Conservation (phyloP, 2,329 filamentous ascomycete genomes). For the Aspergillus persii region DNA sequence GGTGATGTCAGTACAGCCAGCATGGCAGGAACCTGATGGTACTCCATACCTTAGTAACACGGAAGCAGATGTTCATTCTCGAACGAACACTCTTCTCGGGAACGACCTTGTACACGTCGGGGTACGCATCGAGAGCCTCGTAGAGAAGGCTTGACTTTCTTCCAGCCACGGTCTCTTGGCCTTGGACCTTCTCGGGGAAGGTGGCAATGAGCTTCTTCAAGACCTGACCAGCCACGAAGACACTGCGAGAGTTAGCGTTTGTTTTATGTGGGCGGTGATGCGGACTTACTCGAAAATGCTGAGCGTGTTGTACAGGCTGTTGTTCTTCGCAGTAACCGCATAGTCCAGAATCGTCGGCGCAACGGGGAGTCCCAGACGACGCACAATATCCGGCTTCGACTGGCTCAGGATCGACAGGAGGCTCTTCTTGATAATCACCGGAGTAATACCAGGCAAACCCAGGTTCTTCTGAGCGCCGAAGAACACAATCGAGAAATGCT, state of each 20-base stretch:
- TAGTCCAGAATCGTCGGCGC: constrained; percentile 76
- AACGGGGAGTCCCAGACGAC: constrained; percentile 50
- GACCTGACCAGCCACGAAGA: constrained; percentile 86
- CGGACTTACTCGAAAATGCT: constrained; percentile 66
- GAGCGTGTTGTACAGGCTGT: constrained; percentile 92
- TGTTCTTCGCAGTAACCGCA: constrained; percentile 83
- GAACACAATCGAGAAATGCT: constrained; percentile 72
- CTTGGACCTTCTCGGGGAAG: constrained; percentile 66
- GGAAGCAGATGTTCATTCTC: constrained; percentile 94
- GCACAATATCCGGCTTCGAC: not conserved
- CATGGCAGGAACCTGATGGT: not conserved
- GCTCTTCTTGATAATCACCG: constrained; percentile 78
- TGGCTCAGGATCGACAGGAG: constrained; percentile 51
- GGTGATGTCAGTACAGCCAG: constrained; percentile 14
- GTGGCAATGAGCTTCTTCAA: constrained; percentile 69
- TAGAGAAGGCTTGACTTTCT: constrained; percentile 79
- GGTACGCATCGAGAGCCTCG: constrained; percentile 68
- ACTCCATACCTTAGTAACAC: constrained; percentile 54
- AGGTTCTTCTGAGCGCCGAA: constrained; percentile 85
- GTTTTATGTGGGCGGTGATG: not conserved
- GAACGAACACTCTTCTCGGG: constrained; percentile 74
- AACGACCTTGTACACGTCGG: constrained; percentile 73
- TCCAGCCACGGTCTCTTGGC: constrained; percentile 71
- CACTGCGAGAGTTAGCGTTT: constrained; percentile 50
- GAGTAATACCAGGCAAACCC: constrained; percentile 79